Percentiles rank a stretch among this genome's conserved stretches.
Evolutionary conservation across 2,329 filamentous ascomycete genomes (phyloP).

Genomic region (Daldinia sp.): DNA sequence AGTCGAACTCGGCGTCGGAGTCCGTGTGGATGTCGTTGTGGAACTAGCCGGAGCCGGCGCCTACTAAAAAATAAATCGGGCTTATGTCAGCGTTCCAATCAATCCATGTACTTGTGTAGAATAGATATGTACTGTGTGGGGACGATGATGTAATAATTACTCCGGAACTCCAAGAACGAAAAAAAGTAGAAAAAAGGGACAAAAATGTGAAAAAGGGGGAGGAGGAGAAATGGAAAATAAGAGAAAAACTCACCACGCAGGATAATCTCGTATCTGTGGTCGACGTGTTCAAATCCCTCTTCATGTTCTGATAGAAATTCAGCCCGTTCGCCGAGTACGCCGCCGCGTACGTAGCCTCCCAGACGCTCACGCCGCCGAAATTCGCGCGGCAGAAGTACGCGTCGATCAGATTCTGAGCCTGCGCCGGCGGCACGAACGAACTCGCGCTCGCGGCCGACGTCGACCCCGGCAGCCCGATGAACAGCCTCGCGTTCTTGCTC

Average conservation of each 20-base stretch:
- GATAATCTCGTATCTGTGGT: constrained; percentile 30
- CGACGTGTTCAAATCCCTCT: constrained; percentile 51
- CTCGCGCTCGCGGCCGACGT: constrained; percentile 49
- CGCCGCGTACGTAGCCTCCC: constrained; percentile 57
- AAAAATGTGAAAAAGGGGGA: too few relatives aligned
- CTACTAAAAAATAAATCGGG: constrained; percentile 11
- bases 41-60: constrained; percentile 11
- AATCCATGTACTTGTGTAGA: too few relatives aligned
- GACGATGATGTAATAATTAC: background rate
- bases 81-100: constrained; percentile 26
- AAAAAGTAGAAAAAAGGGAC: background rate
- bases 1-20: constrained; percentile 4
- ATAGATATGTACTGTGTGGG: background rate
- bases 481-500: constrained; percentile 59
- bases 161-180: too few relatives aligned
- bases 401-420: constrained; percentile 55
- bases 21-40: constrained; percentile 14
- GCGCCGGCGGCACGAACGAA: constrained; percentile 53
- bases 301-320: constrained; percentile 55
- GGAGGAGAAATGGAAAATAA: background rate
- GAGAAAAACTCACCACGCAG: constrained; percentile 28
- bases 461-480: constrained; percentile 58
- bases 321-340: constrained; percentile 52
- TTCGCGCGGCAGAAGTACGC: constrained; percentile 54
- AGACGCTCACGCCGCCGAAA: constrained; percentile 62